Evolutionary conservation across 768 basidiomycete genomes (phyloP).

Genomic region (Xerocomus potaroensis): DNA sequence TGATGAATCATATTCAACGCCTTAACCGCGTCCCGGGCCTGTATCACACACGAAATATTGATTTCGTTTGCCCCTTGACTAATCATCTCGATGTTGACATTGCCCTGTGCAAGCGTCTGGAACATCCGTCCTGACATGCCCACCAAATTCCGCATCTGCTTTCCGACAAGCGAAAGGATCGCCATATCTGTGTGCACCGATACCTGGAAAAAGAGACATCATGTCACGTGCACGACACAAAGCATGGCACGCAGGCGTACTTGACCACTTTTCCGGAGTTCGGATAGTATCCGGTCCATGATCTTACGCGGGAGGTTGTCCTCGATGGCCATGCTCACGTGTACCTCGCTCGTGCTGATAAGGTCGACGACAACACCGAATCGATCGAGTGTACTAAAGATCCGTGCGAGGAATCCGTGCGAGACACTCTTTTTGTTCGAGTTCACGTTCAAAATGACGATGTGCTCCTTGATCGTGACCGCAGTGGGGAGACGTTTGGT

Average conservation of each 20-base stretch:
- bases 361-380: constrained; percentile 95
- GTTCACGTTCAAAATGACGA: constrained; percentile 89
- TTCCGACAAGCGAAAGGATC: no score
- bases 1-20: constrained; percentile 95
- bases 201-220: no score
- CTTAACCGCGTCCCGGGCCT: constrained; percentile 79
- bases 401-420: constrained; percentile 94
- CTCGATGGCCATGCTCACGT: no score
- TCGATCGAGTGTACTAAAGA: constrained; percentile 85
- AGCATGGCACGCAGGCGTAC: no score
- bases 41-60: constrained; percentile 93
- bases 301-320: no score
- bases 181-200: constrained; percentile 77
- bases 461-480: constrained; percentile 95
- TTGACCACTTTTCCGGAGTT: constrained; percentile 76
- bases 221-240: no score
- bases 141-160: constrained; percentile 94
- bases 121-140: constrained; percentile 95
- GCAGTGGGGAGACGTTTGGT: constrained; percentile 75
- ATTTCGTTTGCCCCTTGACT: constrained; percentile 95
- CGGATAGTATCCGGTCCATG: constrained; percentile 38
- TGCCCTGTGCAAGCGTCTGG: constrained; percentile 86
- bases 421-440: constrained; percentile 96
- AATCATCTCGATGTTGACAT: constrained; percentile 99
- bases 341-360: constrained; percentile 84